Conservation (phyloP, 768 basidiomycete species). For the Ramaria sp. region DNA sequence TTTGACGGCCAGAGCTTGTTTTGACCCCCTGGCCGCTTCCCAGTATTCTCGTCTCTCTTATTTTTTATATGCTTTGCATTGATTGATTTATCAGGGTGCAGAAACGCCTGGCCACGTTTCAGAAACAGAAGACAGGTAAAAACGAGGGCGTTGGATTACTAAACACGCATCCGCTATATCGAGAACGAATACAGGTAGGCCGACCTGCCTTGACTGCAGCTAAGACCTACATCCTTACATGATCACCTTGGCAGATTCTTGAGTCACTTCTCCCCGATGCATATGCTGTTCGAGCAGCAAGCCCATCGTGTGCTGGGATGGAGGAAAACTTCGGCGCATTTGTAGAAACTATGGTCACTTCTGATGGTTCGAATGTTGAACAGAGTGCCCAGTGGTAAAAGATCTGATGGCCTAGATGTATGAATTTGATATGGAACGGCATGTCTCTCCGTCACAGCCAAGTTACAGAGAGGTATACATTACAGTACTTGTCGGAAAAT, state of each 20-base stretch:
- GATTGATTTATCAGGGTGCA: slow-evolving; percentile 51
- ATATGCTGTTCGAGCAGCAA: slow-evolving; percentile 42
- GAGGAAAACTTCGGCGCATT: slow-evolving; percentile 18
- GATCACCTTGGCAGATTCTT: slow-evolving; percentile 29
- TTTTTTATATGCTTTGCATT: not conserved
- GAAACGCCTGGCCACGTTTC: slow-evolving; percentile 47
- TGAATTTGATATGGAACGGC: no score
- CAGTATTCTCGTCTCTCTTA: slow-evolving; percentile 33
- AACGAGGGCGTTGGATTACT: slow-evolving; percentile 43
- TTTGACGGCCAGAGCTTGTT: slow-evolving; percentile 79
- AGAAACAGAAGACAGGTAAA: slow-evolving; percentile 26
- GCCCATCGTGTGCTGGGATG: slow-evolving; percentile 40
- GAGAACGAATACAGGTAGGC: slow-evolving; percentile 60
- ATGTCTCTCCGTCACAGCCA: no score
- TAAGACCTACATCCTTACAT: not conserved
- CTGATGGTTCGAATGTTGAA: not conserved
- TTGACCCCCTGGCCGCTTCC: slow-evolving; percentile 66
- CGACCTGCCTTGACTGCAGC: not conserved
- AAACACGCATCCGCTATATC: slow-evolving; percentile 70
- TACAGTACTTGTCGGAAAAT: no score
- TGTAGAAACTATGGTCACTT: not conserved
- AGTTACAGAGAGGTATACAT: no score
- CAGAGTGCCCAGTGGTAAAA: not conserved
- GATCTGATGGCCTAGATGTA: no score
- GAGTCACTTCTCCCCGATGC: slow-evolving; percentile 48